These are phyloP conservation scores for Tricladium varicosporioides DNA, from an alignment of 2,329 filamentous ascomycete species.

Conservation along the genomic window DNA sequence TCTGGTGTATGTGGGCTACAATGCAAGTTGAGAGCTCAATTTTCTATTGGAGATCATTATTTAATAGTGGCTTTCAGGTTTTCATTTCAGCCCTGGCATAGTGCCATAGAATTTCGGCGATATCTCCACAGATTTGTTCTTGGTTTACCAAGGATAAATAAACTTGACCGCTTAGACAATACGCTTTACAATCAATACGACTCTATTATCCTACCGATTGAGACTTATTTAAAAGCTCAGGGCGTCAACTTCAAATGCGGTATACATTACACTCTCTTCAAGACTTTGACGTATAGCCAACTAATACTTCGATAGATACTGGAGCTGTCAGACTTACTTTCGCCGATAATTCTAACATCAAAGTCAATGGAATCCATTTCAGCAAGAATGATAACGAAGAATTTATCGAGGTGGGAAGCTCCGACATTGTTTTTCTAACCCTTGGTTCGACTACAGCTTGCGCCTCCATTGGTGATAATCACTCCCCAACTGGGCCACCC, in stretches of 20 bases:
- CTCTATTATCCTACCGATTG: conserved; percentile 35
- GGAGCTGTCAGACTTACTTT: conserved; percentile 16
- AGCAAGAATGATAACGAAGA: conserved; percentile 3
- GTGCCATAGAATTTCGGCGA: conserved; percentile 36
- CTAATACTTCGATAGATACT: conserved; percentile 6
- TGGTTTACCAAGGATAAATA: conserved; percentile 33
- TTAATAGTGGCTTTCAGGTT: conserved; percentile 10
- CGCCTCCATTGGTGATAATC: conserved; percentile 36
- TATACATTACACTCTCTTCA: conserved; percentile 4
- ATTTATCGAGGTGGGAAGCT: conserved; percentile 18
- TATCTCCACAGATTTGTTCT: conserved; percentile 38
- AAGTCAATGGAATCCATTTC: conserved; percentile 15
- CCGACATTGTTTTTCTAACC: conserved; percentile 42
- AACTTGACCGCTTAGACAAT: conserved; percentile 30
- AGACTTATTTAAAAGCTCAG: conserved; percentile 32
- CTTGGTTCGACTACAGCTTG: conserved; percentile 41
- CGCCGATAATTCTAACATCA: conserved; percentile 1
- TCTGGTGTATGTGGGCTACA: conserved; percentile 38
- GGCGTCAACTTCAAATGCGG: conserved; percentile 35
- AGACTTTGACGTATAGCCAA: not conserved
- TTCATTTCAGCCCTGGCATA: conserved; percentile 38
- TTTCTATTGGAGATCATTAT: not conserved
- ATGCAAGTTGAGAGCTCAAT: conserved; percentile 23
- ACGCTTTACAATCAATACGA: conserved; percentile 38
- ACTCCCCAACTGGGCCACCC: conserved; percentile 28